phyloP scores from a whole-genome alignment of 768 basidiomycete species.

The Xerocomus brunneocitrinus region DNA sequence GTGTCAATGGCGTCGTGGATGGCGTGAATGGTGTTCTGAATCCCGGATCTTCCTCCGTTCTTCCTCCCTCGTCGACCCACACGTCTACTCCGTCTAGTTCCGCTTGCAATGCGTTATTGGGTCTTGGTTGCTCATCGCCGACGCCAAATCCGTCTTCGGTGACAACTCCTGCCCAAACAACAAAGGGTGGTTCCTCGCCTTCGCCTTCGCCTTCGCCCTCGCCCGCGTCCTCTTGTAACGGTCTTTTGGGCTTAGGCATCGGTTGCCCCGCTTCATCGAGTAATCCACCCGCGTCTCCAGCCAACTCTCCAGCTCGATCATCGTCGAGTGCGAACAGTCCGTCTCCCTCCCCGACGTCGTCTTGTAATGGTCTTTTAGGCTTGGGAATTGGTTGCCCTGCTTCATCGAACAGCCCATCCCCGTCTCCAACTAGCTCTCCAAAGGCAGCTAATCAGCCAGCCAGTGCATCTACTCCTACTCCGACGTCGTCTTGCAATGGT shows the following conservation, averaged over 20 bases:
- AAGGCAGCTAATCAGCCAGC: slow-evolving; percentile 1
- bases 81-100: slow-evolving; percentile 2
- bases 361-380: too few species aligned
- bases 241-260: slow-evolving; percentile 7
- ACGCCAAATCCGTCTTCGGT: slow-evolving; percentile 1
- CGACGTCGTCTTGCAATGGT: neutral
- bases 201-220: neutral
- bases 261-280: neutral
- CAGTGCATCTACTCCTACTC: neutral
- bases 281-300: neutral
- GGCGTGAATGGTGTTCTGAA: slow-evolving; percentile 8
- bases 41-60: neutral
- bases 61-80: neutral
- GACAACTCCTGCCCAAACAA: neutral
- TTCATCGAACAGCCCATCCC: neutral
- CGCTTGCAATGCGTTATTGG: slow-evolving; percentile 19
- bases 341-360: too few species aligned
- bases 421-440: neutral
- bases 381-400: too few species aligned
- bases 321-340: too few species aligned
- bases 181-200: neutral
- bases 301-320: too few species aligned
- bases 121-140: slow-evolving; percentile 15
- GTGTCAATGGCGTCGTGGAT: neutral
- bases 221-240: slow-evolving; percentile 1